Percentiles rank a stretch among this genome's conserved stretches.
Evolutionary conservation across 2,329 filamentous ascomycete genomes (phyloP).

Genomic region (Coniella lustricola): DNA sequence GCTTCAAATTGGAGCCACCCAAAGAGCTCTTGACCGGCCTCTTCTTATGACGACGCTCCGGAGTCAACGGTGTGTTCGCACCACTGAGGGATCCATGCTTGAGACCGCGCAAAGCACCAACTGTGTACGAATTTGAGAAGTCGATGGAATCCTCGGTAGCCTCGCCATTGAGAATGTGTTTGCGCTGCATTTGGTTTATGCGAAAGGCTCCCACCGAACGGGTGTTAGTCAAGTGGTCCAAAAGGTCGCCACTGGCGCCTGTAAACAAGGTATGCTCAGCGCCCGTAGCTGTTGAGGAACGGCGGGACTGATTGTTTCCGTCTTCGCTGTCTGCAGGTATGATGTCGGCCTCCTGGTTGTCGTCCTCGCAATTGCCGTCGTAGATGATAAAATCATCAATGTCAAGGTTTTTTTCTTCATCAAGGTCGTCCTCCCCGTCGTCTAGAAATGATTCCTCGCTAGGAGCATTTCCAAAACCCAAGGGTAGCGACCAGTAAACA

Average conservation of each 20-base stretch:
- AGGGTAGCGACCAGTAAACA: constrained; percentile 45
- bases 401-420: constrained; percentile 58
- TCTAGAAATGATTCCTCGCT: constrained; percentile 34
- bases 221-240: constrained; percentile 62
- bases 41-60: constrained; percentile 52
- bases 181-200: constrained; percentile 56
- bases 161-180: constrained; percentile 53
- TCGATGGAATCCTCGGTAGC: constrained; percentile 56
- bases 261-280: constrained; percentile 36
- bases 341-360: constrained; percentile 41
- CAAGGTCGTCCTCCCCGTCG: constrained; percentile 48
- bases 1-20: constrained; percentile 42
- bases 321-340: constrained; percentile 40
- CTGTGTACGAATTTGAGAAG: constrained; percentile 53
- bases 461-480: constrained; percentile 35
- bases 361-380: constrained; percentile 53
- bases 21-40: constrained; percentile 42
- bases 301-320: constrained; percentile 42
- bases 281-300: constrained; percentile 32
- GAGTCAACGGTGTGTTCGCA: constrained; percentile 62
- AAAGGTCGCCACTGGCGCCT: constrained; percentile 39
- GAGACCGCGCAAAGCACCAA: constrained; percentile 55
- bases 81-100: constrained; percentile 60
- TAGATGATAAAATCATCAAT: constrained; percentile 70
- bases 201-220: constrained; percentile 70